Evolutionary conservation across 2,329 filamentous ascomycete genomes (phyloP).

Genomic region (Pyricularia pennisetigena): DNA sequence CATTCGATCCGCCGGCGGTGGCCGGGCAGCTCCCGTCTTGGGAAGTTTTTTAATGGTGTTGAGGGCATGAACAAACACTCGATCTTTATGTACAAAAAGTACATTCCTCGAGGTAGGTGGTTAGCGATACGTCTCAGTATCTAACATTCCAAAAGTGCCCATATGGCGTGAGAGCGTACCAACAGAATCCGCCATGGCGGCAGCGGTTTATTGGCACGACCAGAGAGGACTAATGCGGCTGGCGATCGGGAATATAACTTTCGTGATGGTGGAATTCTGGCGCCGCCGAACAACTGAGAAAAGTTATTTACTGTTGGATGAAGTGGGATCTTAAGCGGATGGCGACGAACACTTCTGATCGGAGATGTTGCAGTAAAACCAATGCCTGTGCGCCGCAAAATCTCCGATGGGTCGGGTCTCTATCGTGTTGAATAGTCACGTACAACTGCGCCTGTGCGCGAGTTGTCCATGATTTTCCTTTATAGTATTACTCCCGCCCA

Average conservation of each 20-base stretch:
- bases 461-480: background rate
- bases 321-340: too few relatives aligned
- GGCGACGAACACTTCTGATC: background rate
- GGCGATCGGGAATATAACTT: background rate
- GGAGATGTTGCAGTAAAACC: background rate
- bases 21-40: slow-evolving; percentile 82
- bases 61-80: slow-evolving; percentile 97
- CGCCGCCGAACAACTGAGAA: background rate
- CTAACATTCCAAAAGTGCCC: background rate
- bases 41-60: slow-evolving; percentile 98
- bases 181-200: slow-evolving; percentile 40
- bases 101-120: background rate
- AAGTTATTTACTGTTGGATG: background rate
- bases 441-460: background rate
- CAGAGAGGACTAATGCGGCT: background rate
- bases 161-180: slow-evolving; percentile 23
- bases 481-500: background rate
- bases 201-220: background rate
- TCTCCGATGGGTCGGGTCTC: background rate
- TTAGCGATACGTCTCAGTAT: background rate
- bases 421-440: slow-evolving; percentile 1
- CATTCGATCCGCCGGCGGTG: slow-evolving; percentile 74
- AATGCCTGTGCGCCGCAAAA: background rate
- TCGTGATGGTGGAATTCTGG: background rate
- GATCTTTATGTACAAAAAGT: slow-evolving; percentile 46